phyloP scores from a whole-genome alignment of 352 stramenopile species.

The Phytopythium sindhum region DNA sequence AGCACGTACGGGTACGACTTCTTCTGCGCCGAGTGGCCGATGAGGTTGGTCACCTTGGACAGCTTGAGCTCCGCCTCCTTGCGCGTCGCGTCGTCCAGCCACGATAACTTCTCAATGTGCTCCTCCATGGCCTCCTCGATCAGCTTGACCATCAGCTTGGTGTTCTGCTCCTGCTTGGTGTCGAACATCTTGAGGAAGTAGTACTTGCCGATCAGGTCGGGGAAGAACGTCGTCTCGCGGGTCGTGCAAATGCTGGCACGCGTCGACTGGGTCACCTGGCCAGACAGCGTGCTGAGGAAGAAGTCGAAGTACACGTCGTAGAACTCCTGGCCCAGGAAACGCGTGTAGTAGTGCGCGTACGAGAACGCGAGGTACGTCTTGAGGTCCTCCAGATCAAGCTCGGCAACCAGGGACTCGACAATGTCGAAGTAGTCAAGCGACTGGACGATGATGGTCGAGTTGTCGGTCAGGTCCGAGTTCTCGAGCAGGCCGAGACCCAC shows the following conservation, averaged over 20 bases:
- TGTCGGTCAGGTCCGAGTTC: conserved; percentile 4
- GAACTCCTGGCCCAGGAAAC: conserved; percentile 54
- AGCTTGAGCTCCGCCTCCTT: conserved; percentile 83
- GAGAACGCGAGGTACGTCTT: conserved; percentile 47
- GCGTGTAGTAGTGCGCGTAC: conserved; percentile 30
- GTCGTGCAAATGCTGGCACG: conserved; percentile 34
- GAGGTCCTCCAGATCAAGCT: conserved; percentile 33
- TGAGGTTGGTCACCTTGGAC: conserved; percentile 26
- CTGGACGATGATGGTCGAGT: conserved; percentile 10
- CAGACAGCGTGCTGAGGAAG: conserved; percentile 67
- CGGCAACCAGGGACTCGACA: neutral
- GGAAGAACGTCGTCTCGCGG: conserved; percentile 19
- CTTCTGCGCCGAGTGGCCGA: conserved; percentile 35
- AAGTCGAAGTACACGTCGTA: conserved; percentile 87
- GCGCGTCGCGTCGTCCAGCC: conserved; percentile 85
- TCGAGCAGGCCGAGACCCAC: conserved; percentile 8
- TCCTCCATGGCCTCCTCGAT: conserved; percentile 75
- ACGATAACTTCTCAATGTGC: conserved; percentile 82
- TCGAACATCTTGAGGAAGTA: conserved; percentile 83
- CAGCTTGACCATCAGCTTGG: conserved; percentile 71
- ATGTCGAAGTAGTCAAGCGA: conserved; percentile 11
- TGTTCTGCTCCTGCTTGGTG: conserved; percentile 45
- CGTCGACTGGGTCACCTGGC: conserved; percentile 13
- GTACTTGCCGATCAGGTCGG: conserved; percentile 56
- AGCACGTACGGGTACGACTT: conserved; percentile 28